Base-by-base conservation (phyloP, 208 protist genomes). In the Leishmania tropica region DNA sequence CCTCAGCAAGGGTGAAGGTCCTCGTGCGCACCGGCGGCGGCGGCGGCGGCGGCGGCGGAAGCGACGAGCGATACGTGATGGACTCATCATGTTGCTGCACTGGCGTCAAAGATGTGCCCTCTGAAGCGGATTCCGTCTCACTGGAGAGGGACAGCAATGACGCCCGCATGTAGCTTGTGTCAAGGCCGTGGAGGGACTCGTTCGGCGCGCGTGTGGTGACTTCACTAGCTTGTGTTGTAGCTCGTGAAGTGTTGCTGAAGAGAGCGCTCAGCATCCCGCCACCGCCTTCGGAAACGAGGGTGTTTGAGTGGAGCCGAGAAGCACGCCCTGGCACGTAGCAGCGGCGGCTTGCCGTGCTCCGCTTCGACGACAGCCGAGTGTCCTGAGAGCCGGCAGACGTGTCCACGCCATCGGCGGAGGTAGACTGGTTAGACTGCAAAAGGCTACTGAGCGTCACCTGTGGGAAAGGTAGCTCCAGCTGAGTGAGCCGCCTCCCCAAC, bases 81-180 rank as follows among this genome's bases (percentile, higher is more conserved):
- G 1, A 24, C 31, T n/a, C 51, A 58, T 62, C 35, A 60, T 2
- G 31, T 6, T 62, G 51, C 17, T 35, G 31, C 47, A 45, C 75
- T 51, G 56, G 75, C 4, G 75, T 53, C 6, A 28, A 35, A 24
- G 19, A 35, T 64, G 54, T 64, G 37, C 24, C 48, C 56, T 35
- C 54, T 45, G 75, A 35, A 31, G 37, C 35, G 37, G 56, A 78
- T 13, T 4, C 54, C 56, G 56, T 78, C 56, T 78, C 75, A 47
- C 75, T 78, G 35, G 75, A 37, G 37, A 78, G 40, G 24, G 75
- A 68, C 24, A 48, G 17, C 75, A 35, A 35, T 40, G 75, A 78
- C 40, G 40, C 54, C 24, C 56, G 48, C 54, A 24, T 67, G 21
- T 67, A 56, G 56, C 75, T 62, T 31, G 35, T 78, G 6, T 48